Evolutionary conservation across 1,284 basidiomycete genomes (phyloP).

Genomic region (Cyathus olla): DNA sequence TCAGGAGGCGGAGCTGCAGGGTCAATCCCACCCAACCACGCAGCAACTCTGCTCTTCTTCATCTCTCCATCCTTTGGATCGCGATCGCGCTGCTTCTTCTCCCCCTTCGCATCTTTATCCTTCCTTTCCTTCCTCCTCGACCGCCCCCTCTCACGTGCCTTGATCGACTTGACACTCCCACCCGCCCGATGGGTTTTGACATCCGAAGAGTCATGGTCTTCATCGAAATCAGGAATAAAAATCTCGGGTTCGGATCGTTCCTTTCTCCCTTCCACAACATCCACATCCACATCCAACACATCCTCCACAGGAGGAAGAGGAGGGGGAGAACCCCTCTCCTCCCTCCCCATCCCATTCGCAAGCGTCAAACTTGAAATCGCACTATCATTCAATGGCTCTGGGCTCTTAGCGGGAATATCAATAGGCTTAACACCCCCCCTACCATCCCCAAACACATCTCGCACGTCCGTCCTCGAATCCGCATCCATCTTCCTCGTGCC

Average conservation of each 20-base stretch:
- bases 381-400: conserved; percentile 69
- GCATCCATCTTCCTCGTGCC: conserved; percentile 67
- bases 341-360: conserved; percentile 49
- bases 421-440: conserved; percentile 44
- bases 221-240: too few relatives aligned
- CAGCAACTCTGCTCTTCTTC: conserved; percentile 79
- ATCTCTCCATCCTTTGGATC: conserved; percentile 43
- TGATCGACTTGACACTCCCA: neutral
- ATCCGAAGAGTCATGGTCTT: too few relatives aligned
- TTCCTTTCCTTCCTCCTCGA: conserved; percentile 27
- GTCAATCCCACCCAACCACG: conserved; percentile 77
- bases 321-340: conserved; percentile 9
- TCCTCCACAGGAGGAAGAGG: too few relatives aligned
- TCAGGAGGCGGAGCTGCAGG: conserved; percentile 58
- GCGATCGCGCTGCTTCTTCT: conserved; percentile 25
- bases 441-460: conserved; percentile 49
- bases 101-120: conserved; percentile 24
- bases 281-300: too few relatives aligned
- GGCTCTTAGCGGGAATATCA: conserved; percentile 51
- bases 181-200: conserved; percentile 60
- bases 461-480: conserved; percentile 55
- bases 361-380: conserved; percentile 82
- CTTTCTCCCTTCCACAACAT: conserved; percentile 42
- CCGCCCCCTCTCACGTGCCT: conserved; percentile 24
- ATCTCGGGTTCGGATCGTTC: conserved; percentile 52